Percentiles rank a stretch among this genome's conserved stretches.
phyloP scores from a whole-genome alignment of 495 filamentous ascomycete genomes.

The Penicillium lagena region DNA sequence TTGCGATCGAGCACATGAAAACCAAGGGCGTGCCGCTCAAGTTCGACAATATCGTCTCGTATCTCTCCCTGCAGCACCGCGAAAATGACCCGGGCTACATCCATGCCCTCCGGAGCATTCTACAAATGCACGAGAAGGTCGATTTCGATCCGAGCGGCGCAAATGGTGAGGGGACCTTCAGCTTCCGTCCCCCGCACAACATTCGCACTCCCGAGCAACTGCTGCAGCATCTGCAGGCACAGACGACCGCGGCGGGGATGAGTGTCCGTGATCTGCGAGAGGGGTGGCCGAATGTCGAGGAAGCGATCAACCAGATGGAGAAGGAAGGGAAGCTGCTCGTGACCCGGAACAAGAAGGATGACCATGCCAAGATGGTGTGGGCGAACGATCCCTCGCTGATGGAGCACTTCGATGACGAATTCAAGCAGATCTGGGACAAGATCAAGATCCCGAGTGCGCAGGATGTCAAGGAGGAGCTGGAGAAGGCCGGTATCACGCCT shows the following conservation, averaged over 20 bases:
- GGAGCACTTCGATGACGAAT: constrained; percentile 73
- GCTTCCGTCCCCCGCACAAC: constrained; percentile 70
- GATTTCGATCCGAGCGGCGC: constrained; percentile 57
- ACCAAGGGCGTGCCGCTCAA: constrained; percentile 64
- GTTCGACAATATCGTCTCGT: constrained; percentile 66
- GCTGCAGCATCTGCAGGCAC: constrained; percentile 69
- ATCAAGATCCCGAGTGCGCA: constrained; percentile 69
- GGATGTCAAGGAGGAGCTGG: constrained; percentile 67
- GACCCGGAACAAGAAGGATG: constrained; percentile 88
- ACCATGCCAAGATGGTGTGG: constrained; percentile 80
- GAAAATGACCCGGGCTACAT: constrained; percentile 39
- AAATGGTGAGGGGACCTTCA: constrained; percentile 60
- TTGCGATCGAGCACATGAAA: constrained; percentile 80
- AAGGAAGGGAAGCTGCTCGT: constrained; percentile 71
- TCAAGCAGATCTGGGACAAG: constrained; percentile 74
- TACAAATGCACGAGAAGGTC: constrained; percentile 58
- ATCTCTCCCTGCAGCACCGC: constrained; percentile 60
- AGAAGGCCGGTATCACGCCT: constrained; percentile 67
- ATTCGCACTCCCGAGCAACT: constrained; percentile 70
- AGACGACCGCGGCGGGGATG: constrained; percentile 74
- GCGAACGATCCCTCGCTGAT: constrained; percentile 72
- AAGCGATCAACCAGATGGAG: constrained; percentile 73
- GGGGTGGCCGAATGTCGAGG: constrained; percentile 81
- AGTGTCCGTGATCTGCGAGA: constrained; percentile 85
- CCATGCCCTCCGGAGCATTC: constrained; percentile 36